Evolutionary conservation across 2,329 filamentous ascomycete species (phyloP).

Genomic region (Pyrenophora seminiperda): DNA sequence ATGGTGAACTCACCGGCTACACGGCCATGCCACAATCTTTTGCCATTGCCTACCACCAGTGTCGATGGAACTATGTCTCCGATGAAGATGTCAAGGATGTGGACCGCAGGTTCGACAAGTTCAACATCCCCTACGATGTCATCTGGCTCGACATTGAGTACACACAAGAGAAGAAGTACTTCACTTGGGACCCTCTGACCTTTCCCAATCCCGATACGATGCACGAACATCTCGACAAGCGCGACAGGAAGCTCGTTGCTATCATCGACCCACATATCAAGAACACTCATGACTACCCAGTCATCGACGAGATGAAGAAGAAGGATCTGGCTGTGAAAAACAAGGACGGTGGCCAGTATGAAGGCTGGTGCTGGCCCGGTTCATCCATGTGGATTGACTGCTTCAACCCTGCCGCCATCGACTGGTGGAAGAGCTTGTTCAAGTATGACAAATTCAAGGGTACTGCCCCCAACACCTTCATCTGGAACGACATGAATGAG

Average conservation of each 20-base stretch:
- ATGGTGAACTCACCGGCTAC: conserved; percentile 88
- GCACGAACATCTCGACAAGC: conserved; percentile 83
- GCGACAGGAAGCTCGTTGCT: conserved; percentile 86
- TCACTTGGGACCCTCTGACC: conserved; percentile 90
- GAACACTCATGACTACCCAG: conserved; percentile 76
- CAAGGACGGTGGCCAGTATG: conserved; percentile 86
- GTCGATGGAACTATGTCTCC: conserved; percentile 97
- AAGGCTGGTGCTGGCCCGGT: conserved; percentile 99
- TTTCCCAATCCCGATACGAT: conserved; percentile 87
- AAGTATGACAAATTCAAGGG: conserved; percentile 87
- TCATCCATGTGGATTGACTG: conserved; percentile 95
- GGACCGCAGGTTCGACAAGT: conserved; percentile 93
- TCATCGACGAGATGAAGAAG: conserved; percentile 80
- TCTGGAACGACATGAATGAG: conserved; percentile 99
- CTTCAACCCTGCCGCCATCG: conserved; percentile 88
- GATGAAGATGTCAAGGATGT: conserved; percentile 97
- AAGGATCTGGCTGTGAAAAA: conserved; percentile 85
- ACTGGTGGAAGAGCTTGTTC: conserved; percentile 92
- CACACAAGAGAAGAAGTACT: conserved; percentile 96
- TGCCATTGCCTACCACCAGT: conserved; percentile 92
- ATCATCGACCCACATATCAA: conserved; percentile 99
- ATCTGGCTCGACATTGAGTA: conserved; percentile 99
- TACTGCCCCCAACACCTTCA: conserved; percentile 81
- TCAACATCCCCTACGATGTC: conserved; percentile 94
- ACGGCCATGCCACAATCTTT: conserved; percentile 92